Percentiles rank a stretch among this genome's conserved stretches.
These are phyloP conservation scores for Cucurbitaria berberidis DNA, from an alignment of 2,329 filamentous ascomycete species.

Conservation along the genomic window DNA sequence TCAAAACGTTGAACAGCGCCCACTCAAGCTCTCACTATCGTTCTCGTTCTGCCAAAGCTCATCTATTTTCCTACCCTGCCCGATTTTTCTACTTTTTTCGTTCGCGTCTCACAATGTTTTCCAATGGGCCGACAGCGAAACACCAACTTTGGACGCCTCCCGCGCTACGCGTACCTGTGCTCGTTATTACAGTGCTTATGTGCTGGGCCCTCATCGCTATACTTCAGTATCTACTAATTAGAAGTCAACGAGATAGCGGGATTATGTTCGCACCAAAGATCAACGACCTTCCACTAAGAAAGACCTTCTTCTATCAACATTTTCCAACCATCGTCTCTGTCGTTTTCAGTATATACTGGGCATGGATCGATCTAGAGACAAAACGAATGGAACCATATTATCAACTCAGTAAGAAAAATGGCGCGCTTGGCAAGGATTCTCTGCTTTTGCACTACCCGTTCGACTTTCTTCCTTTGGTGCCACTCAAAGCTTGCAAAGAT, in stretches of 20 bases:
- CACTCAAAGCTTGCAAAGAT: slow-evolving; percentile 48
- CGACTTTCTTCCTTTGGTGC: slow-evolving; percentile 55
- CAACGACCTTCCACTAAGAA: slow-evolving; percentile 48
- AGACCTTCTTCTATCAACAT: slow-evolving; percentile 57
- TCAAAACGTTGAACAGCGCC: neutral
- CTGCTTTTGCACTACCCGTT: slow-evolving; percentile 63
- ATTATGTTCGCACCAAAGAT: slow-evolving; percentile 48
- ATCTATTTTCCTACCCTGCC: too few species aligned
- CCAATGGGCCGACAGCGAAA: too few species aligned
- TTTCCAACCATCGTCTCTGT: slow-evolving; percentile 61
- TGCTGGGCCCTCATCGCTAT: slow-evolving; percentile 47
- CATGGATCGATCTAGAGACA: slow-evolving; percentile 65
- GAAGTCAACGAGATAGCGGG: slow-evolving; percentile 52
- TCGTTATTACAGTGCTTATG: slow-evolving; percentile 17
- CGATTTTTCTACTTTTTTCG: too few species aligned
- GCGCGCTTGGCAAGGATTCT: slow-evolving; percentile 54
- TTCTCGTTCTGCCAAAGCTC: too few species aligned
- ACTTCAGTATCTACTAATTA: slow-evolving; percentile 55
- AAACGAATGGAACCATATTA: slow-evolving; percentile 67
- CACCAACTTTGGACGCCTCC: slow-evolving; percentile 26
- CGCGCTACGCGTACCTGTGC: slow-evolving; percentile 19
- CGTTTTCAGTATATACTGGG: slow-evolving; percentile 63
- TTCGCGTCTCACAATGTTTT: too few species aligned
- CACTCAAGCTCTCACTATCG: neutral
- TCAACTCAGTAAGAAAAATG: slow-evolving; percentile 58